Evolutionary conservation across 2,329 filamentous ascomycete species (phyloP), one percentile per base, ranked within the genome.

Genomic region (Sarocladium brachiariae): DNA sequence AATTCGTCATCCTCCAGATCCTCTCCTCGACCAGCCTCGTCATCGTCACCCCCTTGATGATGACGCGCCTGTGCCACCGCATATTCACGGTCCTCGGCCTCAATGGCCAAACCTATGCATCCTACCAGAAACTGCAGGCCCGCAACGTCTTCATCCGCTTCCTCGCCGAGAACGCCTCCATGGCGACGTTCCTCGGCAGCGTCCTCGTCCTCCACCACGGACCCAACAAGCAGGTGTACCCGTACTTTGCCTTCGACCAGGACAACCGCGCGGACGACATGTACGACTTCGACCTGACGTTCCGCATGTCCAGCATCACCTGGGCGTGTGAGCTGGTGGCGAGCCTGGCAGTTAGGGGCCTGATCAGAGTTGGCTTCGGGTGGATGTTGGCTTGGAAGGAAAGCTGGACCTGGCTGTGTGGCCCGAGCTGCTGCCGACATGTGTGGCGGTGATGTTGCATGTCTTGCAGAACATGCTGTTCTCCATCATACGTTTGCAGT

Each of bases 381-480:
- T 85, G 47, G 77, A 82, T 56, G 80, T 85, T 48, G 81, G 80
- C 16, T 69, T 78, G 35, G 83, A 86, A 67, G 83, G 80, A 23
- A 81, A 78, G 65, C 68, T 78, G 54, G 83, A 86, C 64, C 68
- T 86, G 56, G 76, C 75, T 6, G 77, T 80, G 51, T 86, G 82
- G 79, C 82, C 83, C 2, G 83, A 86, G 68, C 65, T 86, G 59
- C 65, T 86, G 58, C 83, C 83, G 16, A 84, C 83, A 2, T 79
- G 78, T 50, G 78, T 83, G 18, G 80, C 78, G 19, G 82, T 85
- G 19, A 81, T 80, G 69, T 68, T 86, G 62, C 83, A 86, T 58
- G 83, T 86, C 48, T 61, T 86, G 65, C 83, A 86, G 67, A 86
- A 86, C 63, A 86, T 86, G 83, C 65, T 86, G 51, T 86, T 86